These are phyloP conservation scores for Daldinia concentrica DNA, from an alignment of 495 filamentous ascomycete genomes.

Conservation along the genomic window DNA sequence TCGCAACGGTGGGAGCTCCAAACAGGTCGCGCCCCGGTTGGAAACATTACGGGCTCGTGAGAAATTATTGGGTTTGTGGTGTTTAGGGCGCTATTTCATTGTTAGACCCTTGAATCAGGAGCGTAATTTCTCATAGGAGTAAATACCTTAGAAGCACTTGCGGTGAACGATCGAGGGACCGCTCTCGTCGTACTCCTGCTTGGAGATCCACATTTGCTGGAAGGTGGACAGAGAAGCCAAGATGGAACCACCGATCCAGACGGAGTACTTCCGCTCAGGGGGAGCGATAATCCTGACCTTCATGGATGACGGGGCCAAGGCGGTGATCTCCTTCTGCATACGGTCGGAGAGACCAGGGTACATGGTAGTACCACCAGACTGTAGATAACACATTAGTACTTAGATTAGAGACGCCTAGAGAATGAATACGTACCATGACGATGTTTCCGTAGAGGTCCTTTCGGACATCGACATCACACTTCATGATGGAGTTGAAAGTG, in stretches of 20 bases:
- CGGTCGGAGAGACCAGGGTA: conserved; percentile 99
- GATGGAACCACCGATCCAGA: conserved; percentile 99
- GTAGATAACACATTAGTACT: conserved; percentile 42
- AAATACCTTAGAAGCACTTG: conserved; percentile 98
- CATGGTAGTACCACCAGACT: conserved; percentile 99
- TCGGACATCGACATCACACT: conserved; percentile 99
- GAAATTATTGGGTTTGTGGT: conserved; percentile 33
- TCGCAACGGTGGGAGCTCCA: conserved; percentile 52
- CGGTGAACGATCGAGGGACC: conserved; percentile 99
- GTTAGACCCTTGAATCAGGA: background rate
- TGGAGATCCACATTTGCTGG: conserved; percentile 99
- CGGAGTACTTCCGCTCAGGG: conserved; percentile 97
- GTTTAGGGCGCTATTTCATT: conserved; percentile 12
- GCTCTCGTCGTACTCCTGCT: conserved; percentile 99
- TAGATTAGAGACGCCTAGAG: background rate
- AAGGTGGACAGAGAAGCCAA: conserved; percentile 98
- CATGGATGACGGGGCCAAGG: conserved; percentile 98
- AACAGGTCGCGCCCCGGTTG: conserved; percentile 48
- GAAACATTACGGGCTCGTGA: conserved; percentile 49
- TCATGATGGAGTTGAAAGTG: conserved; percentile 99
- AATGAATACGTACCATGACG: conserved; percentile 82
- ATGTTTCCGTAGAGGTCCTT: conserved; percentile 99
- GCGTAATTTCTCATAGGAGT: background rate
- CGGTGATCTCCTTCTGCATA: conserved; percentile 99
- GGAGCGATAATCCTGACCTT: conserved; percentile 99